These are phyloP conservation scores for Geum urbanum DNA, from an alignment of 306 rosid species.

Conservation along the genomic window DNA sequence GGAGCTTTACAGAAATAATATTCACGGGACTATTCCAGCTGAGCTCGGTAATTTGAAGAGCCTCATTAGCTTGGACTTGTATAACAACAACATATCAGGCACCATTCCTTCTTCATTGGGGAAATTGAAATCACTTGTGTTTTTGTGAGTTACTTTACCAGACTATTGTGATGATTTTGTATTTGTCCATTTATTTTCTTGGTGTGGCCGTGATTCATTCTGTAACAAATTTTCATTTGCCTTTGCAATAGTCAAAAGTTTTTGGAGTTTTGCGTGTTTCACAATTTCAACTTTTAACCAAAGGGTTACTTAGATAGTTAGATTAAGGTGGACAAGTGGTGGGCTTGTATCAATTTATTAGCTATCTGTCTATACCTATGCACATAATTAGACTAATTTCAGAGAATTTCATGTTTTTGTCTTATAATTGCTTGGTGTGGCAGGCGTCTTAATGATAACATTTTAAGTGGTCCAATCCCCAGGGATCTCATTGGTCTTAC, in stretches of 20 bases:
- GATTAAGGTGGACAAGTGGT: not conserved
- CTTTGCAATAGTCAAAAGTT: not conserved
- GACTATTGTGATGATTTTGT: not conserved
- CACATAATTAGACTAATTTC: not conserved
- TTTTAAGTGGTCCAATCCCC: conserved; percentile 75
- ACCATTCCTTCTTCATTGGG: conserved; percentile 71
- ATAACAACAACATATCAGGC: conserved; percentile 85
- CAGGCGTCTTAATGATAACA: conserved; percentile 87
- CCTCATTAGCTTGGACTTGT: conserved; percentile 90
- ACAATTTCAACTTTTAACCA: not conserved
- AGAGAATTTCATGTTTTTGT: not conserved
- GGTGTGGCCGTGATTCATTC: not conserved
- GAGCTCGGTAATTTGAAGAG: conserved; percentile 82
- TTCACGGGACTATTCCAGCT: conserved; percentile 78
- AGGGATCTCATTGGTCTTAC: conserved; percentile 59
- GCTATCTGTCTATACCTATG: not conserved
- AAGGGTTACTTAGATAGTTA: not conserved
- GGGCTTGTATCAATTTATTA: not conserved
- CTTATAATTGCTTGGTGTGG: conserved; percentile 28
- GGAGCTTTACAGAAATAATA: conserved; percentile 89
- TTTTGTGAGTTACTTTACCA: conserved; percentile 59
- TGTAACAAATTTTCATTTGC: not conserved
- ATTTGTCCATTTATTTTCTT: not conserved
- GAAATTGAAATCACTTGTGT: conserved; percentile 81
- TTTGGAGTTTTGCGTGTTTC: not conserved